These are phyloP conservation scores for Mycotypha africana DNA, from an alignment of 371 early-diverging fungal species.

Conservation along the genomic window DNA sequence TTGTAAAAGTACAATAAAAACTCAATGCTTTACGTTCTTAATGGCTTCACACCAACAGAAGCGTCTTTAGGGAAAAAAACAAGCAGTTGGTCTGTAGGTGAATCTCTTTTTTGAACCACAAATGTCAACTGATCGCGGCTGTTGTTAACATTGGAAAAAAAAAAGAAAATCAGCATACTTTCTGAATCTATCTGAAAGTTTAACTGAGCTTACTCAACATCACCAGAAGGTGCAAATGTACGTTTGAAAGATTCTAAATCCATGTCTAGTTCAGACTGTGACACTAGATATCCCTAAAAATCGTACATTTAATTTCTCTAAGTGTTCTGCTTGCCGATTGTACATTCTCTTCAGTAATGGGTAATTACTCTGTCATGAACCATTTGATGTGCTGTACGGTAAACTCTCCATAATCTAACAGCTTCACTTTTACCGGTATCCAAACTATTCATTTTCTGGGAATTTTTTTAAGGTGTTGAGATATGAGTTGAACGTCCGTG, in stretches of 20 bases:
- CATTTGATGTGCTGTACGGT: slow-evolving; percentile 87
- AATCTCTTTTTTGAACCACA: slow-evolving; percentile 79
- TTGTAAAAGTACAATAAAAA: too few relatives aligned
- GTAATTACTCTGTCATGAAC: slow-evolving; percentile 76
- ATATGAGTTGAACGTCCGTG: too few relatives aligned
- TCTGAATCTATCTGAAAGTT: too few relatives aligned
- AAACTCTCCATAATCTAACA: slow-evolving; percentile 78
- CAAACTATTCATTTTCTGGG: too few relatives aligned
- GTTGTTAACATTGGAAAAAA: not conserved
- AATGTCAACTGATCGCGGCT: slow-evolving; percentile 82
- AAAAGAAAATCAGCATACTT: not conserved
- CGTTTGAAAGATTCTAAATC: slow-evolving; percentile 77
- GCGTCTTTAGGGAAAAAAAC: slow-evolving; percentile 91
- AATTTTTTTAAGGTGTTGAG: too few relatives aligned
- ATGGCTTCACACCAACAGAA: slow-evolving; percentile 89
- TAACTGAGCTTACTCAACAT: slow-evolving; percentile 73
- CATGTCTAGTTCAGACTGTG: slow-evolving; percentile 76
- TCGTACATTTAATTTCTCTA: not conserved
- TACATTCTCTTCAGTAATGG: too few relatives aligned
- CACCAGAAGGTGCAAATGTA: slow-evolving; percentile 64
- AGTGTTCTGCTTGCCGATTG: too few relatives aligned
- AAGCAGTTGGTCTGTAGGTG: slow-evolving; percentile 79
- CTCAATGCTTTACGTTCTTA: slow-evolving; percentile 70
- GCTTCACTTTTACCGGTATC: slow-evolving; percentile 59
- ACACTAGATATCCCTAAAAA: slow-evolving; percentile 78